Percentiles rank a stretch among this genome's conserved stretches.
Conservation (phyloP, 176 grass and related monocot species). For the Ampelocalamus luodianensis region DNA sequence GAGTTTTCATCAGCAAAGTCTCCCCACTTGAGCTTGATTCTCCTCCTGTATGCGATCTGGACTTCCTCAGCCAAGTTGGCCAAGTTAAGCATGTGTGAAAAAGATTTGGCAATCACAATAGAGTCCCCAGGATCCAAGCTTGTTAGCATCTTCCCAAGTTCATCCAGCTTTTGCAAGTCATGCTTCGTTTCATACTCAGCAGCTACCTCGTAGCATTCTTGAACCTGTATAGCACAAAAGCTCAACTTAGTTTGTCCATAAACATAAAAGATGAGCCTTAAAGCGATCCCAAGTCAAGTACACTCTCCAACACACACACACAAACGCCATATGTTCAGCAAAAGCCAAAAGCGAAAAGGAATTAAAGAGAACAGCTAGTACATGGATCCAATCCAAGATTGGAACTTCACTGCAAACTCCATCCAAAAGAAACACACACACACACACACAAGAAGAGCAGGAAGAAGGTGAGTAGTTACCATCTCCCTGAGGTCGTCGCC, state of each 20-base stretch:
- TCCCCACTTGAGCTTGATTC: constrained; percentile 73
- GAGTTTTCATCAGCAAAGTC: constrained; percentile 78
- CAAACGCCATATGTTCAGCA: too few species aligned
- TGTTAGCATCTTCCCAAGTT: constrained; percentile 69
- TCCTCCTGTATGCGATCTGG: constrained; percentile 75
- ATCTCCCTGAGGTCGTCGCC: too few species aligned
- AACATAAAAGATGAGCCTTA: neutral
- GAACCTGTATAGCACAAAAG: constrained; percentile 51
- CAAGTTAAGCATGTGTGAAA: constrained; percentile 84
- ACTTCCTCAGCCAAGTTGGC: constrained; percentile 84
- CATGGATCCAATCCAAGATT: too few species aligned
- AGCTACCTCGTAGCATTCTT: constrained; percentile 76
- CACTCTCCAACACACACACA: too few species aligned
- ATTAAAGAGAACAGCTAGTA: too few species aligned
- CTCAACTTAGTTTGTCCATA: constrained; percentile 20
- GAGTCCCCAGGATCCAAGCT: constrained; percentile 76
- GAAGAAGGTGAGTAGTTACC: too few species aligned
- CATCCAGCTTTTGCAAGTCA: constrained; percentile 63
- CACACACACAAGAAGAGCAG: too few species aligned
- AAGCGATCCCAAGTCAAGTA: too few species aligned
- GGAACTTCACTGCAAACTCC: too few species aligned
- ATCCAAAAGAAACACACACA: too few species aligned
- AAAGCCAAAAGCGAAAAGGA: too few species aligned
- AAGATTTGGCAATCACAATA: constrained; percentile 76
- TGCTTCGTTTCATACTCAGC: constrained; percentile 70